Evolutionary conservation across 805 yeast genomes (phyloP).

Genomic region (Monosporozyma yasuniensis): DNA sequence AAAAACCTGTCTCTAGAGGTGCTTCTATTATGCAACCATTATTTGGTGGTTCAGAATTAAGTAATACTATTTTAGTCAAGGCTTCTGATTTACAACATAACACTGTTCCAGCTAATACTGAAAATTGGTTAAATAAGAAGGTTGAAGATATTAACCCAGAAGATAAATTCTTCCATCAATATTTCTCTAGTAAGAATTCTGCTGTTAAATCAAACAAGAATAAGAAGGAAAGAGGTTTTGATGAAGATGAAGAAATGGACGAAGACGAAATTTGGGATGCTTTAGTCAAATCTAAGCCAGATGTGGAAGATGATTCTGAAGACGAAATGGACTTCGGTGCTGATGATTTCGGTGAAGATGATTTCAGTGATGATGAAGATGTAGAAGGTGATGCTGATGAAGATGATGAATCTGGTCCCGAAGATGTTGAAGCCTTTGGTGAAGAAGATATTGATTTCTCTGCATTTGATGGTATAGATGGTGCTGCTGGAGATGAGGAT

Average conservation of each 20-base stretch:
- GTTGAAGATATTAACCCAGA: slow-evolving; percentile 68
- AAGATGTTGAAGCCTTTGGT: slow-evolving; percentile 21
- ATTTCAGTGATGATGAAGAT: slow-evolving; percentile 22
- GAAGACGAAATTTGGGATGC: slow-evolving; percentile 81
- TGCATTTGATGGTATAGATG: slow-evolving; percentile 15
- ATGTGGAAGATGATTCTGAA: slow-evolving; percentile 45
- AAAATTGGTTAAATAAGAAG: slow-evolving; percentile 68
- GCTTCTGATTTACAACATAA: slow-evolving; percentile 40
- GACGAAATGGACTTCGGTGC: slow-evolving; percentile 38
- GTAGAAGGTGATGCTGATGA: slow-evolving; percentile 19
- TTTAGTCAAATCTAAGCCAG: slow-evolving; percentile 64
- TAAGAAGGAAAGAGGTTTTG: slow-evolving; percentile 29
- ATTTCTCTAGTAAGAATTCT: slow-evolving; percentile 55
- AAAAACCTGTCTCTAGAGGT: slow-evolving; percentile 66
- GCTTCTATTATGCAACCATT: slow-evolving; percentile 96
- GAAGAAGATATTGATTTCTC: slow-evolving; percentile 25
- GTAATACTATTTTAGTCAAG: slow-evolving; percentile 58
- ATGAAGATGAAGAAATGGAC: slow-evolving; percentile 38
- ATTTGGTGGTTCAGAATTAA: slow-evolving; percentile 60
- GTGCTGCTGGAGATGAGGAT: slow-evolving; percentile 32
- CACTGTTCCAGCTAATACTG: slow-evolving; percentile 70
- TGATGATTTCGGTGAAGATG: slow-evolving; percentile 31
- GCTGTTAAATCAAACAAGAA: slow-evolving; percentile 29
- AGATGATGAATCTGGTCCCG: slow-evolving; percentile 25
- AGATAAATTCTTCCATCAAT: slow-evolving; percentile 80